These are phyloP conservation scores for Leccinum fallax DNA, from an alignment of 1,284 basidiomycete genomes.

Conservation along the genomic window DNA sequence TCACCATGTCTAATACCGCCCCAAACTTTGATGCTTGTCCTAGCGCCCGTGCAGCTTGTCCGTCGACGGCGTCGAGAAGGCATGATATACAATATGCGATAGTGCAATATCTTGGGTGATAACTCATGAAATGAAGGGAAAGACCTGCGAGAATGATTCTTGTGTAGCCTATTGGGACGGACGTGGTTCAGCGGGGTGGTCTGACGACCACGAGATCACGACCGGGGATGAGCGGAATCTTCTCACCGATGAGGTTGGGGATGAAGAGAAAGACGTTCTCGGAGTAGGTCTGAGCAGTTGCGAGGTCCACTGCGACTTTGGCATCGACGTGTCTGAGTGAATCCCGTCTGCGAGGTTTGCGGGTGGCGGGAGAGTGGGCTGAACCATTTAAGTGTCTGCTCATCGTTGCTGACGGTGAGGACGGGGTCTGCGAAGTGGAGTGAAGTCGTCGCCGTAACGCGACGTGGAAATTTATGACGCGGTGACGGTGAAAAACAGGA, in stretches of 20 bases:
- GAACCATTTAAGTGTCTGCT: slow-evolving; percentile 32
- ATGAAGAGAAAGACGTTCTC: slow-evolving; percentile 97
- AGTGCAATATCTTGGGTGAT: slow-evolving; percentile 92
- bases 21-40: slow-evolving; percentile 96
- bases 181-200: slow-evolving; percentile 5
- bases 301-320: slow-evolving; percentile 78
- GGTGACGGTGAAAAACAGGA: slow-evolving; percentile 16
- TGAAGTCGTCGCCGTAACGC: neutral
- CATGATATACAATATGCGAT: slow-evolving; percentile 91
- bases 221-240: neutral
- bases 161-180: slow-evolving; percentile 69
- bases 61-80: slow-evolving; percentile 94
- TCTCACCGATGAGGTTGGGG: slow-evolving; percentile 91
- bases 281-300: slow-evolving; percentile 79
- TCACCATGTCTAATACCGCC: slow-evolving; percentile 99
- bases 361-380: slow-evolving; percentile 12
- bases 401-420: slow-evolving; percentile 26
- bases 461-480: slow-evolving; percentile 23
- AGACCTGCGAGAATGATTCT: slow-evolving; percentile 90
- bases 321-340: slow-evolving; percentile 74
- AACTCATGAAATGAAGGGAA: slow-evolving; percentile 92
- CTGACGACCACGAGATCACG: neutral
- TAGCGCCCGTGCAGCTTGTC: slow-evolving; percentile 88
- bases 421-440: neutral
- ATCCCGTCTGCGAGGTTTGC: slow-evolving; percentile 22